Evolutionary conservation across 306 rosid species (phyloP).

Genomic region (Ormosia emarginata): DNA sequence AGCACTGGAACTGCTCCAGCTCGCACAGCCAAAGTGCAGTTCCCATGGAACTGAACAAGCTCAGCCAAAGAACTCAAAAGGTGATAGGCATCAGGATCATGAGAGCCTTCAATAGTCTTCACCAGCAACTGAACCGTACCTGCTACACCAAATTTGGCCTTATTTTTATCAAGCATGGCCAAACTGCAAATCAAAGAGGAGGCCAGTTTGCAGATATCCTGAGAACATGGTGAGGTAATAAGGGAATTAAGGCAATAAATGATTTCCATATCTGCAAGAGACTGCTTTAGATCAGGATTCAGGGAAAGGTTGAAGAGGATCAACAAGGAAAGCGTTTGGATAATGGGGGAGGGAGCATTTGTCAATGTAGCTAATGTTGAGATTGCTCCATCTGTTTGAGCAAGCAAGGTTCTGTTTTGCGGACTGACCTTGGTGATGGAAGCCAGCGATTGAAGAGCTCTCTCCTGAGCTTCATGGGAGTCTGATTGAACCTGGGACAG

Average conservation of each 20-base stretch:
- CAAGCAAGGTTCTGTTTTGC: slow-evolving; percentile 54
- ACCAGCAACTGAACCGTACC: slow-evolving; percentile 65
- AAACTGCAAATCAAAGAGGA: slow-evolving; percentile 67
- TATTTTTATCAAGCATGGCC: slow-evolving; percentile 82
- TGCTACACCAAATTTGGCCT: slow-evolving; percentile 83
- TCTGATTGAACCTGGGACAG: slow-evolving; percentile 37
- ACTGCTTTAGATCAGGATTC: slow-evolving; percentile 57
- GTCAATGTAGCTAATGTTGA: slow-evolving; percentile 48
- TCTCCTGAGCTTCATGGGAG: slow-evolving; percentile 37
- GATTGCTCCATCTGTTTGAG: slow-evolving; percentile 55
- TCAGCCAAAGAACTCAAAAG: slow-evolving; percentile 66
- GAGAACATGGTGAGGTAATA: slow-evolving; percentile 30
- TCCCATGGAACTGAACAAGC: slow-evolving; percentile 79
- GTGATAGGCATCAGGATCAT: slow-evolving; percentile 41
- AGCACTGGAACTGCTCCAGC: slow-evolving; percentile 53
- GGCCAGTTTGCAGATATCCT: slow-evolving; percentile 46
- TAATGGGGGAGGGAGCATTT: slow-evolving; percentile 43
- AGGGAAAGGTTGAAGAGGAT: slow-evolving; percentile 82
- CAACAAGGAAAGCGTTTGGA: slow-evolving; percentile 58
- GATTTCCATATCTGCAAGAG: slow-evolving; percentile 62
- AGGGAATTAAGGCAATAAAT: slow-evolving; percentile 57
- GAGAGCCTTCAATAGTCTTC: slow-evolving; percentile 32
- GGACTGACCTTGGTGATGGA: slow-evolving; percentile 72
- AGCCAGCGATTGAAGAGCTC: slow-evolving; percentile 56
- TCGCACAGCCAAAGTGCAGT: slow-evolving; percentile 71